Evolutionary conservation across 2,329 filamentous ascomycete species (phyloP), one percentile per base, ranked within the genome.

Genomic region (Gyromitra esculenta): DNA sequence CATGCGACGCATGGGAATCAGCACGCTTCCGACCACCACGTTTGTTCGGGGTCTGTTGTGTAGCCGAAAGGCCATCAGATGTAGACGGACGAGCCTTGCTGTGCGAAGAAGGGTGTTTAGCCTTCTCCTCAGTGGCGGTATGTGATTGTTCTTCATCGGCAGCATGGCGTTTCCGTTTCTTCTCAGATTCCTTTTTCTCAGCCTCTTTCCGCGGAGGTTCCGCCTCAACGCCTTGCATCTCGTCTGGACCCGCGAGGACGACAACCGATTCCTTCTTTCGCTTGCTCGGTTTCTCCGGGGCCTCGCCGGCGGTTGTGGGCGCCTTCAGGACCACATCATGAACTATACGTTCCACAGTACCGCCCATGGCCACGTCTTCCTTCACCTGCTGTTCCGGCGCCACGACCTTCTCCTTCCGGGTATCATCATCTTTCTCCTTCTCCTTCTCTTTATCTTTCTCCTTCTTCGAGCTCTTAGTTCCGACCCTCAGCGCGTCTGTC

Each of bases 1-100:
- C 92, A 92, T 83, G 92, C 93, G 83, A 86, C 94, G 84, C 92
- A 92, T 83, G 92, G 93, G 83, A 86, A 25, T 83, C 83, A 6
- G 78, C 77, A 13, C 78, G 84, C 7, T 84, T 84, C 5, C 77
- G 77, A 1, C 37, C 52, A 3, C 74, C 64, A 8, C 75, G 66
- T 37, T 77, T 75, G 25, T 59, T 39, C 1, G 74, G 57, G 18
- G 76, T 67, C 52, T 74, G 70, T 11, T 39, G 57, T 5, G 68
- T 35, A 15, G 64, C n/a, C n/a, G 73, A 39, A 52, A 77, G 62
- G 15, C 62, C 77, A 5, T 78, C 73, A 1, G 67, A 73, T 54
- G 71, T 76, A 39, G 75, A 71, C 18, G 68, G 76, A 0, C 67
- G 76, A 1, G 71, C 54, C 11, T 76, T 75, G 13, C 41, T n/a